Conservation (phyloP, 176 grass and related monocot genomes). For the Coix lacrymajobi region DNA sequence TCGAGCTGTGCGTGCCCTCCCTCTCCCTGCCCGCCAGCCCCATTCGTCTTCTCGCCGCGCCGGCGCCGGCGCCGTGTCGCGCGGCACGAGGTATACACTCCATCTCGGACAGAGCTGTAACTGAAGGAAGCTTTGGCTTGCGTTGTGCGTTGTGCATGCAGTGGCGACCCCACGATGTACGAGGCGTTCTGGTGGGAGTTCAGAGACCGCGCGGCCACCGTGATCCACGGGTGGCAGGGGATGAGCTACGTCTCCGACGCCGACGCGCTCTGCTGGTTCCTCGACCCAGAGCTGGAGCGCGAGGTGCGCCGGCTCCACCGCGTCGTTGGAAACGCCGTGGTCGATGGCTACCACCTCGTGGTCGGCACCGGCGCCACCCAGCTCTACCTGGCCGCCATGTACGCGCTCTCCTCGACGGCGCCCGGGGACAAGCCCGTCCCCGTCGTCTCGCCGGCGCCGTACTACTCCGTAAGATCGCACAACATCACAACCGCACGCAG, state of each 20-base stretch:
- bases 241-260: constrained; percentile 68
- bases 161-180: constrained; percentile 68
- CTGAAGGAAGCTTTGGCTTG: not conserved
- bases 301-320: constrained; percentile 50
- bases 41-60: not conserved
- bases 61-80: not conserved
- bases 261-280: constrained; percentile 49
- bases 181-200: constrained; percentile 57
- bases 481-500: not conserved
- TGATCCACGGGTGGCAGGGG: constrained; percentile 34
- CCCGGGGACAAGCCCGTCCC: constrained; percentile 10
- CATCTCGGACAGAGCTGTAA: not conserved
- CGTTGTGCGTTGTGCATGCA: not conserved
- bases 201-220: constrained; percentile 13
- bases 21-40: too few species aligned
- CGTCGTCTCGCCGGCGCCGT: constrained; percentile 59
- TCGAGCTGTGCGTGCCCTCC: constrained; percentile 42
- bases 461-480: constrained; percentile 57
- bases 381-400: constrained; percentile 62
- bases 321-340: constrained; percentile 48
- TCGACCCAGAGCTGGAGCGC: constrained; percentile 43
- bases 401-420: constrained; percentile 29
- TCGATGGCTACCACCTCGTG: constrained; percentile 37
- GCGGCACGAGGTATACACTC: not conserved
- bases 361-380: constrained; percentile 75